Percentiles rank a stretch among this genome's conserved stretches.
These are phyloP conservation scores for Micractinium sp. DNA, from an alignment of 139 green algal species.

Conservation along the genomic window DNA sequence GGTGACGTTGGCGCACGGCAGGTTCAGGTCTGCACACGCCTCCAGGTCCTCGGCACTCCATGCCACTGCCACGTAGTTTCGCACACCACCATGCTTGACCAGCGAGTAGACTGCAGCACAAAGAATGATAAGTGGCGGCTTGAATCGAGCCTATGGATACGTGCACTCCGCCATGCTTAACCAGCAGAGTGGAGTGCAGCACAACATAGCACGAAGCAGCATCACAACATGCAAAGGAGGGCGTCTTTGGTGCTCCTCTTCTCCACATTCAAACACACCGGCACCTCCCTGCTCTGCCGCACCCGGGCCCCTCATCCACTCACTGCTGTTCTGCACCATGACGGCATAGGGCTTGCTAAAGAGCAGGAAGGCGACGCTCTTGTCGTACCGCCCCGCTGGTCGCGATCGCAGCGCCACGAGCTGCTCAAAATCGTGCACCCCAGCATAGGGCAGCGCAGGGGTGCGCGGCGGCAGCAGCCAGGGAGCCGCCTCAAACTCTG, in stretches of 20 bases:
- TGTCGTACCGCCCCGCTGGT: neutral
- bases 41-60: neutral
- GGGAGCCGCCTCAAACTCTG: slow-evolving; percentile 23
- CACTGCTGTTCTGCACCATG: slow-evolving; percentile 16
- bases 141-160: too few relatives aligned
- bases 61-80: slow-evolving; percentile 1
- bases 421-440: neutral
- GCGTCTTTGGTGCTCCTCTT: too few relatives aligned
- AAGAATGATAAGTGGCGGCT: too few relatives aligned
- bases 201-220: too few relatives aligned
- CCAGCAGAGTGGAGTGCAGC: too few relatives aligned
- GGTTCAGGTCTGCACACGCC: slow-evolving; percentile 8
- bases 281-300: neutral
- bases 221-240: too few relatives aligned
- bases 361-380: neutral
- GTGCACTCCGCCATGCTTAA: too few relatives aligned
- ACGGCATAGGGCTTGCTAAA: slow-evolving; percentile 5
- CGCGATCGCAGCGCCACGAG: neutral
- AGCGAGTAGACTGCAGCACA: slow-evolving; percentile 14
- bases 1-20: slow-evolving; percentile 3
- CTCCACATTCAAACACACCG: too few relatives aligned
- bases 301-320: too few relatives aligned
- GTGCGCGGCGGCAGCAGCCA: slow-evolving; percentile 26
- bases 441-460: neutral
- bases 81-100: neutral